These are phyloP conservation scores for Solanum medicagineum DNA, from an alignment of 257 asterid species.

Conservation along the genomic window DNA sequence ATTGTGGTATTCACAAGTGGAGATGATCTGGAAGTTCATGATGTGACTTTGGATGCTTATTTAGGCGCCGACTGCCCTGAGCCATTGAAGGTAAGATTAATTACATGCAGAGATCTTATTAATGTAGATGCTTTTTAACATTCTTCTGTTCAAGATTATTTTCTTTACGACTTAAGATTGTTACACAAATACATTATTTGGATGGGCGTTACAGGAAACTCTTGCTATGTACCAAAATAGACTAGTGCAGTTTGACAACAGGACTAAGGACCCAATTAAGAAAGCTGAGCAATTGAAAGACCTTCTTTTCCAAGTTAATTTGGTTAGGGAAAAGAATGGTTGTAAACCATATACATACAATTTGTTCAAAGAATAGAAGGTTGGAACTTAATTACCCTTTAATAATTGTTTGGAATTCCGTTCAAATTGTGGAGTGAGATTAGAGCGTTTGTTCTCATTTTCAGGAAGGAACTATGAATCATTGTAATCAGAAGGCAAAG, in stretches of 20 bases:
- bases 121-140: no score
- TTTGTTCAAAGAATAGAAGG: slow-evolving; percentile 35
- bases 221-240: slow-evolving; percentile 54
- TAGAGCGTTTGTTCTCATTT: background rate
- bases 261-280: slow-evolving; percentile 24
- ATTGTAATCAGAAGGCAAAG: slow-evolving; percentile 29
- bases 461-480: slow-evolving; percentile 13
- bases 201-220: slow-evolving; percentile 16
- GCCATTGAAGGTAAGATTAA: no score
- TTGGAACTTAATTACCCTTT: background rate
- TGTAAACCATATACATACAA: slow-evolving; percentile 46
- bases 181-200: background rate
- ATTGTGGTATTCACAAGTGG: no score
- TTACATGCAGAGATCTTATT: no score
- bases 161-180: background rate
- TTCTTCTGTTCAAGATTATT: no score
- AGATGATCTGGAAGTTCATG: no score
- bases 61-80: no score
- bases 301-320: slow-evolving; percentile 39
- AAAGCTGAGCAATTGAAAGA: slow-evolving; percentile 22
- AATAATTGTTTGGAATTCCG: background rate
- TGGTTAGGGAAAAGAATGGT: slow-evolving; percentile 29
- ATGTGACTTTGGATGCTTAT: no score
- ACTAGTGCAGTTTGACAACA: slow-evolving; percentile 46
- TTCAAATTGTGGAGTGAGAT: no score